phyloP scores from a whole-genome alignment of 2,329 filamentous ascomycete genomes.

The Claviceps africana region DNA sequence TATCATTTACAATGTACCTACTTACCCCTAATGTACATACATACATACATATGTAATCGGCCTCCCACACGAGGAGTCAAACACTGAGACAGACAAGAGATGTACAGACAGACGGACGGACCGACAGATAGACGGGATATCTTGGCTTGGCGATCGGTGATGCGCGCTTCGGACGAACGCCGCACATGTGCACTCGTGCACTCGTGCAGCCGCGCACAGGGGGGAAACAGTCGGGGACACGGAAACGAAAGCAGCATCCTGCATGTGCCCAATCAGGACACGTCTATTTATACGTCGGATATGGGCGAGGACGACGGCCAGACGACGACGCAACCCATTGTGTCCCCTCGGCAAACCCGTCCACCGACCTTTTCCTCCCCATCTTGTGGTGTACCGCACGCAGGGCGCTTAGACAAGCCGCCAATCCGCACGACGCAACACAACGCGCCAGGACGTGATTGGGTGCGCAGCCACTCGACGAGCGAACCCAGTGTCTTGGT shows the following conservation, averaged over 20 bases:
- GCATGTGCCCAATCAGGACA: too few species aligned
- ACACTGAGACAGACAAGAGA: background rate
- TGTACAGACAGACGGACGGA: background rate
- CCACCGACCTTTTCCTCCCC: background rate
- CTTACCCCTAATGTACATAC: background rate
- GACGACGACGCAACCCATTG: too few species aligned
- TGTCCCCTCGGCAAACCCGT: too few species aligned
- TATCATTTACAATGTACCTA: too few species aligned
- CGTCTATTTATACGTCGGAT: too few species aligned
- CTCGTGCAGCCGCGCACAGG: too few species aligned
- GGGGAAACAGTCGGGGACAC: too few species aligned
- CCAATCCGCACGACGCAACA: conserved; percentile 1
- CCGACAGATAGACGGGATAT: background rate
- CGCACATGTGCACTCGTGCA: background rate
- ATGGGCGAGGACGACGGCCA: too few species aligned
- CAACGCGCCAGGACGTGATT: background rate
- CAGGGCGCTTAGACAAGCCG: background rate
- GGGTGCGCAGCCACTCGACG: too few species aligned
- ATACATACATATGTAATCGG: background rate
- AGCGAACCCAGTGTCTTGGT: background rate
- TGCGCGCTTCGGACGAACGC: too few species aligned
- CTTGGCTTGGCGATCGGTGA: background rate
- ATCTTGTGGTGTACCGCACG: background rate
- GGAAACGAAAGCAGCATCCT: too few species aligned
- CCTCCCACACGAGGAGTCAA: too few species aligned